Conservation (phyloP, 805 yeast genomes). For the Candida silvicultrix region DNA sequence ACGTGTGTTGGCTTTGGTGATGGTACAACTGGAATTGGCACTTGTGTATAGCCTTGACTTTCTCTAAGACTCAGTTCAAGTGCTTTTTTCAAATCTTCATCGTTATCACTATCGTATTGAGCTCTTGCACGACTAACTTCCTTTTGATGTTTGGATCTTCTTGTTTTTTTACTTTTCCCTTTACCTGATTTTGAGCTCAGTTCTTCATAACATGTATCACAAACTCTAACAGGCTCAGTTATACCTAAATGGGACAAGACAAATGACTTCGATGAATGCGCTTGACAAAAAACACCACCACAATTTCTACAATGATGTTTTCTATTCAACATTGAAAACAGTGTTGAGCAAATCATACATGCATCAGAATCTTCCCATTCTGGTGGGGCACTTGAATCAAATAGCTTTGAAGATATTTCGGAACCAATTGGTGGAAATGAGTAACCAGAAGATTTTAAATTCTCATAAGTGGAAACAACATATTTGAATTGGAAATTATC, state of each 20-base stretch:
- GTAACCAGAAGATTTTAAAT: conserved; percentile 55
- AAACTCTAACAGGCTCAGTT: conserved; percentile 83
- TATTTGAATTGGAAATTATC: conserved; percentile 60
- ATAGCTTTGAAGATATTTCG: conserved; percentile 41
- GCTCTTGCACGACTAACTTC: conserved; percentile 21
- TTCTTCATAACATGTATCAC: conserved; percentile 80
- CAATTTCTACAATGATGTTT: conserved; percentile 97
- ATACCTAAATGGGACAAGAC: conserved; percentile 84
- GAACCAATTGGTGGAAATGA: conserved; percentile 50
- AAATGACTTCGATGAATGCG: conserved; percentile 68
- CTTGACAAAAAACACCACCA: conserved; percentile 89
- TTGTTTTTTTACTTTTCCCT: conserved; percentile 18
- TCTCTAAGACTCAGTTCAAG: conserved; percentile 74
- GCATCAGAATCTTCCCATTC: conserved; percentile 96
- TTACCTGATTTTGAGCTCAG: conserved; percentile 34
- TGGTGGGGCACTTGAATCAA: conserved; percentile 91
- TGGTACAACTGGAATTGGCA: conserved; percentile 13
- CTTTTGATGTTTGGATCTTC: conserved; percentile 13
- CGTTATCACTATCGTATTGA: conserved; percentile 44
- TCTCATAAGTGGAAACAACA: conserved; percentile 54
- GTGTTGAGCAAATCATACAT: conserved; percentile 86
- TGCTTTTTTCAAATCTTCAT: conserved; percentile 72
- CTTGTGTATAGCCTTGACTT: conserved; percentile 23
- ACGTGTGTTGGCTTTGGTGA: conserved; percentile 5
- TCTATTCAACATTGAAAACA: conserved; percentile 76